Conservation (phyloP, 345 rosid genomes). For the Draba incana region DNA sequence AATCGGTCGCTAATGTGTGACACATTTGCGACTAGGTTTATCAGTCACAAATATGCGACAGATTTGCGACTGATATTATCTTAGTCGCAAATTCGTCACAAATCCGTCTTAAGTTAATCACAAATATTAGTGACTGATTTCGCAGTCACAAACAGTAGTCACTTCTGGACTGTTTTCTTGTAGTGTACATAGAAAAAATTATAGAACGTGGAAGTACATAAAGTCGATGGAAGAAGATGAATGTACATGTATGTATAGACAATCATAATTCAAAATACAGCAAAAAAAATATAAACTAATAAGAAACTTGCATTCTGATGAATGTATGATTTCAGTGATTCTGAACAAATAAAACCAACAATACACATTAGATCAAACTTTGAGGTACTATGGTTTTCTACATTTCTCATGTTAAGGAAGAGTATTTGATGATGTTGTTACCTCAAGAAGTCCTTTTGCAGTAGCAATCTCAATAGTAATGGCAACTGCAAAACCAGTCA, state of each 20-base stretch:
- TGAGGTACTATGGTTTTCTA: neutral
- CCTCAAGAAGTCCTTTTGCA: conserved; percentile 93
- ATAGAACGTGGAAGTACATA: neutral
- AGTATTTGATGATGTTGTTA: conserved; percentile 29
- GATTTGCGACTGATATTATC: too few species aligned
- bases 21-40: too few species aligned
- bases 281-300: neutral
- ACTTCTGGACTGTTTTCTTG: too few species aligned
- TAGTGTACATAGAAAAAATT: conserved; percentile 1
- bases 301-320: neutral
- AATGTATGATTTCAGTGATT: conserved; percentile 39
- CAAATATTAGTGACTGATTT: too few species aligned
- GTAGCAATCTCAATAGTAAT: conserved; percentile 74
- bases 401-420: neutral
- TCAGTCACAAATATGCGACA: too few species aligned
- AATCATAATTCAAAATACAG: neutral
- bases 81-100: too few species aligned
- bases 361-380: conserved; percentile 9
- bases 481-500: conserved; percentile 86
- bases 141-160: too few species aligned
- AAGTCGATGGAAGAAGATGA: conserved; percentile 3
- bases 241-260: neutral
- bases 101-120: too few species aligned
- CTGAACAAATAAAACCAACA: conserved; percentile 47
- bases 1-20: too few species aligned